Evolutionary conservation across 139 green algal genomes (phyloP).

Genomic region (Edaphochlamys debaryana): DNA sequence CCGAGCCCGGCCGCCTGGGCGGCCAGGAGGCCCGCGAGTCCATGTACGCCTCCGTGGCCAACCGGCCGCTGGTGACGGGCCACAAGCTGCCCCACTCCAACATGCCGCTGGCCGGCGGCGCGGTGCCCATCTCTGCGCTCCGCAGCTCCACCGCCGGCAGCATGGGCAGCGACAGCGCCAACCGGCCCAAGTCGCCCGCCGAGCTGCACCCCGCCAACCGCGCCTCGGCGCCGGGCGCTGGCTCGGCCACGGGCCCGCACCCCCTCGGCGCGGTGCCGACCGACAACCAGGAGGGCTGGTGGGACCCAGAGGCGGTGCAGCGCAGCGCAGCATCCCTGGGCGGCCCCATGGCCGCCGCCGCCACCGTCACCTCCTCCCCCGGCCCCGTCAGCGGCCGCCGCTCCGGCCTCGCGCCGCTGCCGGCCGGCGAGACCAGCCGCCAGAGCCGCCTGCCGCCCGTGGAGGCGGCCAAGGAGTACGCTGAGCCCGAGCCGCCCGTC

Average conservation of each 20-base stretch:
- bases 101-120: not conserved
- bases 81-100: not conserved
- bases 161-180: too few relatives aligned
- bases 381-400: too few relatives aligned
- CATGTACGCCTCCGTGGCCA: not conserved
- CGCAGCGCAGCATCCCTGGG: too few relatives aligned
- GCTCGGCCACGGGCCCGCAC: not conserved
- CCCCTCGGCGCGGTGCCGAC: not conserved
- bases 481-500: too few relatives aligned
- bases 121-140: too few relatives aligned
- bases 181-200: not conserved
- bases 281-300: not conserved
- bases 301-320: too few relatives aligned
- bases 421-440: not conserved
- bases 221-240: not conserved
- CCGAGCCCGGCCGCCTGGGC: too few relatives aligned
- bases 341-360: too few relatives aligned
- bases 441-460: not conserved
- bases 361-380: too few relatives aligned
- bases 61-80: not conserved
- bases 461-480: not conserved
- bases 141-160: too few relatives aligned
- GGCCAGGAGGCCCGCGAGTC: not conserved
- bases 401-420: too few relatives aligned
- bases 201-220: not conserved